Evolutionary conservation across 805 yeast genomes (phyloP).

Genomic region (Sungouiozyma ichnusensis): DNA sequence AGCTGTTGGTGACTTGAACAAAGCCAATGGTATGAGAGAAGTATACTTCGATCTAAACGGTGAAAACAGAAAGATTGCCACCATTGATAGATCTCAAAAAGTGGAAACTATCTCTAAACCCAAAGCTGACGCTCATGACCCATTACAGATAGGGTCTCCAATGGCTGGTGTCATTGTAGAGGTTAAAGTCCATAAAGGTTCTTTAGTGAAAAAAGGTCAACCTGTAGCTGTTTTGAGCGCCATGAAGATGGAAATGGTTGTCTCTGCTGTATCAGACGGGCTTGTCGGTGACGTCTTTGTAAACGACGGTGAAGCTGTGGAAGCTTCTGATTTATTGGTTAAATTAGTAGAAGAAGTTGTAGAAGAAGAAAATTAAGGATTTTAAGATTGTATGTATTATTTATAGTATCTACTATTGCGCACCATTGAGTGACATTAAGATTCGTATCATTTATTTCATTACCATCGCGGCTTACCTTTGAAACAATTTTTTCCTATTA

Average conservation of each 20-base stretch:
- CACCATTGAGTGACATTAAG: too few relatives aligned
- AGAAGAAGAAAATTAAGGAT: constrained; percentile 76
- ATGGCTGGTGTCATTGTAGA: constrained; percentile 99
- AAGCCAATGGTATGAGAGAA: constrained; percentile 83
- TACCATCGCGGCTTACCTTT: constrained; percentile 6
- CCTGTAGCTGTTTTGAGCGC: constrained; percentile 90
- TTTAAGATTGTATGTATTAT: constrained; percentile 41
- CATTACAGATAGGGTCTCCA: constrained; percentile 94
- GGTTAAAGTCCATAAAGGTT: constrained; percentile 79
- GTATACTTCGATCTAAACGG: constrained; percentile 97
- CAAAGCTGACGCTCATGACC: constrained; percentile 80
- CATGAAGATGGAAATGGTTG: constrained; percentile 99
- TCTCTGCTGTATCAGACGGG: constrained; percentile 85
- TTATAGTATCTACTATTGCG: too few relatives aligned
- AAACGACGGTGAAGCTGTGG: constrained; percentile 90
- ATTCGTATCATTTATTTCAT: too few relatives aligned
- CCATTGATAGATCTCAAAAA: constrained; percentile 78
- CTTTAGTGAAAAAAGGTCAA: constrained; percentile 91
- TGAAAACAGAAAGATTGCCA: constrained; percentile 91
- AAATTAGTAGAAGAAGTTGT: constrained; percentile 68
- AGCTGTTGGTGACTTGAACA: constrained; percentile 84
- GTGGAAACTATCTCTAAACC: constrained; percentile 79
- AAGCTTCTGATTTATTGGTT: constrained; percentile 81
- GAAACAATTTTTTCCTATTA: constrained; percentile 21
- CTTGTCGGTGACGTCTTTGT: constrained; percentile 65